Percentiles rank a stretch among this genome's conserved stretches.
Conservation (phyloP, 331 rosid genomes). For the Pyrus hybrid region DNA sequence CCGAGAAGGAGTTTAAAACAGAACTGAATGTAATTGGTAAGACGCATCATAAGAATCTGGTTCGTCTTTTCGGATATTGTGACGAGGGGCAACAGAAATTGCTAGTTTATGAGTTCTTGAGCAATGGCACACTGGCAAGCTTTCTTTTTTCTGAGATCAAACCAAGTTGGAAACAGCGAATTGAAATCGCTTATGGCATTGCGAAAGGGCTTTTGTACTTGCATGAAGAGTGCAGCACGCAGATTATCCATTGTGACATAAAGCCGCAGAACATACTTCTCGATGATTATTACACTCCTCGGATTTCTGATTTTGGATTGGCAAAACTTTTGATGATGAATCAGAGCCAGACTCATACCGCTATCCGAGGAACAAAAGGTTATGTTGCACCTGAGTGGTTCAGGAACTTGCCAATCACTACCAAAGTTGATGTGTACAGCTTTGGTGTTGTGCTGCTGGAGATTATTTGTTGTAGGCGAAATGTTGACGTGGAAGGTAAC, state of each 20-base stretch:
- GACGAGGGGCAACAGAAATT: conserved; percentile 25
- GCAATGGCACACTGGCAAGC: conserved; percentile 44
- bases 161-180: conserved; percentile 45
- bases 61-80: conserved; percentile 42
- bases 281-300: conserved; percentile 27
- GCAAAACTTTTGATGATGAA: conserved; percentile 39
- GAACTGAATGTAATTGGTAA: conserved; percentile 43
- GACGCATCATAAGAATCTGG: conserved; percentile 57
- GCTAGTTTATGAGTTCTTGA: conserved; percentile 43
- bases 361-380: conserved; percentile 56
- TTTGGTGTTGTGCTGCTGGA: conserved; percentile 50
- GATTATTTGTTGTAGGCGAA: conserved; percentile 34
- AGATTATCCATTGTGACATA: conserved; percentile 56
- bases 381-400: conserved; percentile 67
- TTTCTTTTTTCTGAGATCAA: conserved; percentile 26
- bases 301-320: conserved; percentile 42
- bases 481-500: conserved; percentile 20
- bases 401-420: conserved; percentile 27
- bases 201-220: conserved; percentile 50
- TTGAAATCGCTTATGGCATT: conserved; percentile 27
- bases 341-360: conserved; percentile 41
- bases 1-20: conserved; percentile 33
- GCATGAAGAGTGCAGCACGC: conserved; percentile 47
- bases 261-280: conserved; percentile 53
- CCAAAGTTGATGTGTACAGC: conserved; percentile 55